Conservation (phyloP, 148 eudicot species). For the Euryodendron excelsum region DNA sequence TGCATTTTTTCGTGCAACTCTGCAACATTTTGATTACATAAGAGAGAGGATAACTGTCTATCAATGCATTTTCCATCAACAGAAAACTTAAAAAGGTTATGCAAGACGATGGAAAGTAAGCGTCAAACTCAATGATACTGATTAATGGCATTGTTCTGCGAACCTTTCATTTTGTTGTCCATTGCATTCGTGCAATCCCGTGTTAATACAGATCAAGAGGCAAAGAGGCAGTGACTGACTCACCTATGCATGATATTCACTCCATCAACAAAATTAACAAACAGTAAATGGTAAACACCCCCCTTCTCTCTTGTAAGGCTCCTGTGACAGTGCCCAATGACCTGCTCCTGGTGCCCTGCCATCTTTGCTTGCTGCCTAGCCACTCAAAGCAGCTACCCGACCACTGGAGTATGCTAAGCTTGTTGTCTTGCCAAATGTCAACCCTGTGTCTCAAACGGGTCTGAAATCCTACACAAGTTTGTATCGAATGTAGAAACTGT, state of each 20-base stretch:
- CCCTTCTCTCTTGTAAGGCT: background rate
- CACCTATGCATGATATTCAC: background rate
- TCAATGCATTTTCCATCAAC: constrained; percentile 2
- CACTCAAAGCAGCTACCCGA: background rate
- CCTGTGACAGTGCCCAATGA: background rate
- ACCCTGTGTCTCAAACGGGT: background rate
- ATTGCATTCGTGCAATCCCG: background rate
- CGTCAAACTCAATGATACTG: background rate
- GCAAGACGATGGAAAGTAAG: background rate
- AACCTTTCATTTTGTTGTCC: no score
- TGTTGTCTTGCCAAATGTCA: background rate
- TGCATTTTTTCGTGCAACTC: background rate
- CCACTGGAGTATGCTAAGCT: background rate
- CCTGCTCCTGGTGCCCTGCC: background rate
- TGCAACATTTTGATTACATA: background rate
- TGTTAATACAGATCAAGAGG: background rate
- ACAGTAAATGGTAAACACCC: background rate
- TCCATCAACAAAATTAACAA: background rate
- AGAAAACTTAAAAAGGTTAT: background rate
- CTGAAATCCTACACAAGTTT: background rate
- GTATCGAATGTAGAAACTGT: background rate
- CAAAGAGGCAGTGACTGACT: background rate
- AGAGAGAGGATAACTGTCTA: background rate
- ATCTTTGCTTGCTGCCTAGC: background rate
- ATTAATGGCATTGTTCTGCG: no score